Conservation (phyloP, 805 yeast genomes). For the Barnettozyma botsteinii region DNA sequence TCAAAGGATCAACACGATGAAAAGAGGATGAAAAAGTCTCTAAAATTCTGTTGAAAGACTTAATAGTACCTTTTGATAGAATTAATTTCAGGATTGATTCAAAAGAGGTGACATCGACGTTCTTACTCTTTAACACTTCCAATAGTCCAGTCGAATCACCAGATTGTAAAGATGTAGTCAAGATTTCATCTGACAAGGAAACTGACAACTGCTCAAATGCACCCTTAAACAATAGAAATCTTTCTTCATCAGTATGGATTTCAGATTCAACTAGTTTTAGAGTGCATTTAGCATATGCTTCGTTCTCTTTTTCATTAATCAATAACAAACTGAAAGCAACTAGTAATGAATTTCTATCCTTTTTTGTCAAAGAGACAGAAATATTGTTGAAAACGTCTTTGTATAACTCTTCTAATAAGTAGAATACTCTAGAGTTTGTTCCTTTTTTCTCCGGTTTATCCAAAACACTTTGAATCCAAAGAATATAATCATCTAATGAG, state of each 20-base stretch:
- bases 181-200: background rate
- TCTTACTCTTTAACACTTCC: background rate
- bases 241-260: background rate
- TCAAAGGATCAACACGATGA: conserved; percentile 14
- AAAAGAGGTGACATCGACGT: background rate
- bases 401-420: conserved; percentile 36
- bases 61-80: background rate
- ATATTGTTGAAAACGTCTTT: conserved; percentile 39
- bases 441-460: background rate
- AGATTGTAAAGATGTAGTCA: background rate
- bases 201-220: conserved; percentile 12
- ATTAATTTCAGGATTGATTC: background rate
- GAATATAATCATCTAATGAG: conserved; percentile 40
- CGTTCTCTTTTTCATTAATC: conserved; percentile 18
- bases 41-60: background rate
- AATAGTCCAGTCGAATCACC: background rate
- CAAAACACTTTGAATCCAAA: conserved; percentile 31
- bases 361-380: conserved; percentile 39
- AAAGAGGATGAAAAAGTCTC: background rate
- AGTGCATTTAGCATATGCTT: conserved; percentile 13
- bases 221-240: conserved; percentile 1
- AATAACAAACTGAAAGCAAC: conserved; percentile 35
- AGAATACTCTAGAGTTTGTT: conserved; percentile 20
- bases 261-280: conserved; percentile 4
- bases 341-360: conserved; percentile 23